These are phyloP conservation scores for Candida sp. DNA, from an alignment of 1,139 yeast genomes.

Conservation along the genomic window DNA sequence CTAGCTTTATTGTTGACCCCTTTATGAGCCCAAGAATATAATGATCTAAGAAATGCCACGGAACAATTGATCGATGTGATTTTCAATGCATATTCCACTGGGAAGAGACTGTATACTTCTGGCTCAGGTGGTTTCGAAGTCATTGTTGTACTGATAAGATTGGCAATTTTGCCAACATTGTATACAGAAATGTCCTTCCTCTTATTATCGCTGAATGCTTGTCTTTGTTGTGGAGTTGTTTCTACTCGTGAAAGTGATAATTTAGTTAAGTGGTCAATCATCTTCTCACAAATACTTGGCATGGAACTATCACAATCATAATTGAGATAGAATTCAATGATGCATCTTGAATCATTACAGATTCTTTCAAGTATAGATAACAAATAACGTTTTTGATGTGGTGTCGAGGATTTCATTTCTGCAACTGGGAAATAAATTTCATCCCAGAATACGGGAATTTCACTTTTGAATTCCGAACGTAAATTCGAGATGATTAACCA, in stretches of 20 bases:
- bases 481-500: slow-evolving; percentile 84
- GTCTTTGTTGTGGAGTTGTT: slow-evolving; percentile 65
- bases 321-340: slow-evolving; percentile 89
- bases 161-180: slow-evolving; percentile 69
- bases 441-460: slow-evolving; percentile 88
- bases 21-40: slow-evolving; percentile 86
- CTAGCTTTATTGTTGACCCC: slow-evolving; percentile 32
- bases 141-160: slow-evolving; percentile 68
- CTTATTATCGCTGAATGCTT: slow-evolving; percentile 60
- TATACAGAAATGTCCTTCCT: slow-evolving; percentile 68
- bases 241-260: slow-evolving; percentile 72
- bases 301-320: slow-evolving; percentile 88
- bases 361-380: slow-evolving; percentile 74
- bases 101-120: slow-evolving; percentile 53
- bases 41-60: slow-evolving; percentile 78
- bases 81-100: slow-evolving; percentile 80
- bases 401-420: slow-evolving; percentile 86
- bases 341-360: slow-evolving; percentile 84
- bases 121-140: slow-evolving; percentile 61
- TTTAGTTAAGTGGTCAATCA: slow-evolving; percentile 74
- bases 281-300: slow-evolving; percentile 83
- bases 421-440: slow-evolving; percentile 94
- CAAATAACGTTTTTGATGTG: slow-evolving; percentile 89
- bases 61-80: slow-evolving; percentile 77
- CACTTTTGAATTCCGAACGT: slow-evolving; percentile 84